Percentiles rank a stretch among this genome's conserved stretches.
These are phyloP conservation scores for Polyplosphaeria fusca DNA, from an alignment of 495 filamentous ascomycete species.

Conservation along the genomic window DNA sequence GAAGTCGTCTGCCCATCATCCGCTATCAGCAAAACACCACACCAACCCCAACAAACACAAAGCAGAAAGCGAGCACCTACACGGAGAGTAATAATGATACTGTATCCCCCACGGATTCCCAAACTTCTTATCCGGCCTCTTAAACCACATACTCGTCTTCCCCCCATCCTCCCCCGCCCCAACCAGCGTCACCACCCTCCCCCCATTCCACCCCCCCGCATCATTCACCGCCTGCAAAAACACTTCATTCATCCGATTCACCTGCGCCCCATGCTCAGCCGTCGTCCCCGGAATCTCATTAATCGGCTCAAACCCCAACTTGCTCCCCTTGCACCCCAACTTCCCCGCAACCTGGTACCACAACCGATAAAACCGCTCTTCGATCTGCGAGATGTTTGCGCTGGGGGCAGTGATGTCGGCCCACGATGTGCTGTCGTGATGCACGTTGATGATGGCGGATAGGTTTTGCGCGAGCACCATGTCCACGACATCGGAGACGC, in stretches of 20 bases:
- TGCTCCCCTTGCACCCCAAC: slow-evolving; percentile 53
- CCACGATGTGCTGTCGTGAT: slow-evolving; percentile 62
- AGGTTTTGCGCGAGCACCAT: slow-evolving; percentile 52
- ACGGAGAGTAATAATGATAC: slow-evolving; percentile 63
- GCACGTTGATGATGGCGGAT: slow-evolving; percentile 57
- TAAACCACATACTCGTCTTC: slow-evolving; percentile 56
- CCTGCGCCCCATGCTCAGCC: slow-evolving; percentile 48
- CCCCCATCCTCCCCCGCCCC: slow-evolving; percentile 51
- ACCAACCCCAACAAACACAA: not conserved
- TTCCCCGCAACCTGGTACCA: slow-evolving; percentile 60
- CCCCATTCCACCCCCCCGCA: slow-evolving; percentile 55
- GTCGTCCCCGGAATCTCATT: slow-evolving; percentile 58
- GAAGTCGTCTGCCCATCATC: slow-evolving; percentile 43
- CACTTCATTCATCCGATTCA: slow-evolving; percentile 57
- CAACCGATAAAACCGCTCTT: slow-evolving; percentile 55
- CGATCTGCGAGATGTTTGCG: slow-evolving; percentile 52
- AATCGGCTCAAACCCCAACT: slow-evolving; percentile 59
- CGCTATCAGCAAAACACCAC: slow-evolving; percentile 7
- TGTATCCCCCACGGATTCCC: slow-evolving; percentile 60
- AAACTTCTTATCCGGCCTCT: slow-evolving; percentile 45
- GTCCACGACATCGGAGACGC: slow-evolving; percentile 60
- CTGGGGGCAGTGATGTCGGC: slow-evolving; percentile 50
- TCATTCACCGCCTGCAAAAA: slow-evolving; percentile 55
- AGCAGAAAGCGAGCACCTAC: slow-evolving; percentile 34
- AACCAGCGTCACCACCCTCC: slow-evolving; percentile 57